Evolutionary conservation across 306 rosid genomes (phyloP), one percentile per base, ranked within the genome.

Genomic region (Mucuna pruriens): DNA sequence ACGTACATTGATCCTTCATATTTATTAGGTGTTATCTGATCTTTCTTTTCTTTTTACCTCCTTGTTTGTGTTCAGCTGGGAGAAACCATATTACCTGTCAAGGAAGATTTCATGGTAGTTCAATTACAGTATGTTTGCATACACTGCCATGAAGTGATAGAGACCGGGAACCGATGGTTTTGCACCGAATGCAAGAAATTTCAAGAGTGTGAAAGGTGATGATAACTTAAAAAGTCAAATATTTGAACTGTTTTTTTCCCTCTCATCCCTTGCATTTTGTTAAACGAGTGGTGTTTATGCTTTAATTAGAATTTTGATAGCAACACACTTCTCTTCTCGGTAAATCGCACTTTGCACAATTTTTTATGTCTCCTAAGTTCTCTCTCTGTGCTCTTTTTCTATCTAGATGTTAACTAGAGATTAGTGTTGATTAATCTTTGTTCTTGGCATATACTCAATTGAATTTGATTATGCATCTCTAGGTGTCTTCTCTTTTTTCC

Each of bases 121-220:
- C 85, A 84, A 55, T 75, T 93, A 72, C 97, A 90, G 38, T 64
- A 70, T 86, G 78, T 57, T 45, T 93, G 97, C 87, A 45, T 81
- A 0, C 85, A 77, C 52, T 91, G 94, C 80, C 81, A 63, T 75
- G 79, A 83, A 75, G 78, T 82, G 48, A 88, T 93, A 66, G 51
- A 83, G 60, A 86, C 88, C 19, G 90, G n/a, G 57, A 77, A 46
- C 36, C 88, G 87, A 65, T 91, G 91, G 94, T 84, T 85, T 69
- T 91, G 94, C 83, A n/a, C 39, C 13, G 72, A 81, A 67, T 92
- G 95, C 87, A 86, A 79, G 78, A 78, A 83, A 4, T 84, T 84
- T 78, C 91, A 88, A 34, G 86, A 90, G 26, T 93, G 97, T 85
- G 92, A 87, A 76, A 88, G 91, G 97, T 90, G 19, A 78, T 74